Percentiles rank a stretch among this genome's conserved stretches.
These are phyloP conservation scores for Allium cepa DNA, from an alignment of 106 monocot species.

Conservation along the genomic window DNA sequence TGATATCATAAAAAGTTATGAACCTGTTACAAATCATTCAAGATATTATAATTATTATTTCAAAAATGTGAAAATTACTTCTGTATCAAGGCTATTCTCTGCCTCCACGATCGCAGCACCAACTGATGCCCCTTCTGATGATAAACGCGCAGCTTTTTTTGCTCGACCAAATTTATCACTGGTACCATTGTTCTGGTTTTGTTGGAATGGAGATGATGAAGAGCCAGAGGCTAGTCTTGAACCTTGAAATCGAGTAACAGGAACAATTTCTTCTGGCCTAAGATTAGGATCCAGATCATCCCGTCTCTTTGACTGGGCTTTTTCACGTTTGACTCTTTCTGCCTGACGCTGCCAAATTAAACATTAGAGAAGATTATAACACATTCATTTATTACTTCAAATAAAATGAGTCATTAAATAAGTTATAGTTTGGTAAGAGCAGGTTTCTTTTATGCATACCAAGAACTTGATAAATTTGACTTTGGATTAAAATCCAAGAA, in stretches of 20 bases:
- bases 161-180: conserved; percentile 14
- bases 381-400: no score
- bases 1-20: no score
- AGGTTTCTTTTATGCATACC: no score
- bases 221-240: conserved; percentile 86
- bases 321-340: conserved; percentile 86
- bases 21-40: no score
- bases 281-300: conserved; percentile 83
- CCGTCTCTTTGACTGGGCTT: conserved; percentile 72
- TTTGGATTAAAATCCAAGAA: no score
- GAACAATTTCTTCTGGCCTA: conserved; percentile 60
- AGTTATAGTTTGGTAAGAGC: no score
- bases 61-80: conserved; percentile 33
- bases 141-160: conserved; percentile 50
- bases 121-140: conserved; percentile 47
- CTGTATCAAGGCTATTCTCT: conserved; percentile 72
- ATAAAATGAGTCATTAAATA: no score
- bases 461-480: no score
- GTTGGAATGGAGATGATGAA: conserved; percentile 58
- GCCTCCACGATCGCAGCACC: conserved; percentile 93
- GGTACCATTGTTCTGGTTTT: conserved; percentile 20
- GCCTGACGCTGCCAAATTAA: conserved; percentile 70
- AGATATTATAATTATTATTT: no score
- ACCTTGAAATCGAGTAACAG: conserved; percentile 73
- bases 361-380: no score